These are phyloP conservation scores for Smallanthus sonchifolius DNA, from an alignment of 129 eudicot species.

Conservation along the genomic window DNA sequence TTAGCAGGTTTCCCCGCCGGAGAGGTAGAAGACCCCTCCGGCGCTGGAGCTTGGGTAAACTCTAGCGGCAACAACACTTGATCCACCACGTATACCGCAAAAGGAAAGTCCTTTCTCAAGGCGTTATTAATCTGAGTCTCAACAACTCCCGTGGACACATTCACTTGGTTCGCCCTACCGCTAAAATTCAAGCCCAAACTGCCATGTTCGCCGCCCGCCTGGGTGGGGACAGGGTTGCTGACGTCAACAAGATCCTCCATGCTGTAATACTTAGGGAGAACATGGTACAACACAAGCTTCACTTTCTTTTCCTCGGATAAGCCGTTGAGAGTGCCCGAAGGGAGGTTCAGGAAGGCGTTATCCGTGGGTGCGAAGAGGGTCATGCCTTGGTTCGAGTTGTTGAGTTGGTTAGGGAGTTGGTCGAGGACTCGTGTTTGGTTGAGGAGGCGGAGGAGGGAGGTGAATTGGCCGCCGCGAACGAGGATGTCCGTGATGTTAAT, in stretches of 20 bases:
- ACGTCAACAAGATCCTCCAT: constrained; percentile 38
- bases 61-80: constrained; percentile 55
- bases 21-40: constrained; percentile 32
- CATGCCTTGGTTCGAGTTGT: constrained; percentile 70
- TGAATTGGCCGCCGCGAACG: constrained; percentile 50
- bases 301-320: constrained; percentile 49
- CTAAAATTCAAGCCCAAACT: constrained; percentile 51
- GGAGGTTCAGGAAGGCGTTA: constrained; percentile 72
- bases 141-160: constrained; percentile 55
- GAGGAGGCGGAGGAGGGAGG: constrained; percentile 47
- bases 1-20: constrained; percentile 15
- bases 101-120: constrained; percentile 42
- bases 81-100: constrained; percentile 71
- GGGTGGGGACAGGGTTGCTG: constrained; percentile 80
- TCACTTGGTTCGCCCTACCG: constrained; percentile 54
- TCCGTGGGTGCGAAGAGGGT: constrained; percentile 90
- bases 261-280: constrained; percentile 58
- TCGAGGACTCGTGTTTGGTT: constrained; percentile 40
- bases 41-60: constrained; percentile 45
- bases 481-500: constrained; percentile 63
- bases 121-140: constrained; percentile 43
- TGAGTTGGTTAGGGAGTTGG: constrained; percentile 66
- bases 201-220: constrained; percentile 44
- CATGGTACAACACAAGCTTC: constrained; percentile 57
- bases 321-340: constrained; percentile 60